These are phyloP conservation scores for Hypsizygus marmoreus DNA, from an alignment of 768 basidiomycete genomes.

Conservation along the genomic window DNA sequence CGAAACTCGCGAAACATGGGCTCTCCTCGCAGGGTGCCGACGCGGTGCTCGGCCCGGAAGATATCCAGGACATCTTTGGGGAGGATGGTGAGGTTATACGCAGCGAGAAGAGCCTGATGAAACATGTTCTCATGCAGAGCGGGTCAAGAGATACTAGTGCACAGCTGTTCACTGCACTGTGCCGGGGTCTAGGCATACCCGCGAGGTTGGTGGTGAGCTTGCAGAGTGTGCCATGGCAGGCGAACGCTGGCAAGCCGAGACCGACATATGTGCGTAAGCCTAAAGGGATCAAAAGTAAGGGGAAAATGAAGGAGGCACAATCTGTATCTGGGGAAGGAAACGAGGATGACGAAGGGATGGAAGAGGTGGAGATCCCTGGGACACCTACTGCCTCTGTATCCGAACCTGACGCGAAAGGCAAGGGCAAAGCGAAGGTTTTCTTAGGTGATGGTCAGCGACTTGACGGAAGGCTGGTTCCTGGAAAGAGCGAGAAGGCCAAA, in stretches of 20 bases:
- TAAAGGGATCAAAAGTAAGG: conserved; percentile 36
- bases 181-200: conserved; percentile 84
- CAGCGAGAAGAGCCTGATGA: conserved; percentile 87
- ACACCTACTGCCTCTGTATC: conserved; percentile 25
- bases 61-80: conserved; percentile 46
- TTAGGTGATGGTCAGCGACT: conserved; percentile 43
- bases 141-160: conserved; percentile 88
- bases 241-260: conserved; percentile 59
- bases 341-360: conserved; percentile 39
- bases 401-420: conserved; percentile 33
- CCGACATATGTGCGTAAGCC: conserved; percentile 40
- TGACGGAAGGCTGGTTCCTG: conserved; percentile 34
- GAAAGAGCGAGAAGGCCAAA: conserved; percentile 53
- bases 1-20: conserved; percentile 35
- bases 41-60: conserved; percentile 39
- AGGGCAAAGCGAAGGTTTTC: conserved; percentile 29
- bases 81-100: conserved; percentile 71
- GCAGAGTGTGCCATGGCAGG: conserved; percentile 92
- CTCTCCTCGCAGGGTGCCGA: conserved; percentile 28
- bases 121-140: conserved; percentile 77
- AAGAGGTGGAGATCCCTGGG: conserved; percentile 29
- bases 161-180: conserved; percentile 89
- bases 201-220: conserved; percentile 87
- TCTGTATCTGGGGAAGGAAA: conserved; percentile 28
- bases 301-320: conserved; percentile 34